These are phyloP conservation scores for Fusarium sp. DNA, from an alignment of 2,329 filamentous ascomycete species.

Conservation along the genomic window DNA sequence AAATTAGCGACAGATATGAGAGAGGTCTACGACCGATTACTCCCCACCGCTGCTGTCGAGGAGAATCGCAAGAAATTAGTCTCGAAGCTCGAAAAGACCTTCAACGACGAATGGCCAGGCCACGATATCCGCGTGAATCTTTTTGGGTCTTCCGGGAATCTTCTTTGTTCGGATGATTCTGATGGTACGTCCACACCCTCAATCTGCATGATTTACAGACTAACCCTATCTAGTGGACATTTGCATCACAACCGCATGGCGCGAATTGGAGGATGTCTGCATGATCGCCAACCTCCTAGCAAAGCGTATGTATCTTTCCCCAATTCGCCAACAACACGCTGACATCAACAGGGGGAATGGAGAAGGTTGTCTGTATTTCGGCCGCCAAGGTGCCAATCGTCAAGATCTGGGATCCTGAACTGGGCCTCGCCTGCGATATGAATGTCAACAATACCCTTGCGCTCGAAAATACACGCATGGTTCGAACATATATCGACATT, in stretches of 20 bases:
- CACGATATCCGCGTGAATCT: conserved; percentile 90
- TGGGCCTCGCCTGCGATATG: conserved; percentile 92
- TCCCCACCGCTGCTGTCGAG: conserved; percentile 84
- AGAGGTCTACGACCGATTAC: conserved; percentile 83
- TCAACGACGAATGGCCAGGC: conserved; percentile 92
- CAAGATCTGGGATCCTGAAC: conserved; percentile 96
- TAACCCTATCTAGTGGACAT: conserved; percentile 77
- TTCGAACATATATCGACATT: conserved; percentile 94
- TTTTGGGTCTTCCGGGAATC: conserved; percentile 97
- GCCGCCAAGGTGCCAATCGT: conserved; percentile 98
- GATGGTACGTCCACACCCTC: conserved; percentile 73
- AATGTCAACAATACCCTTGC: conserved; percentile 98
- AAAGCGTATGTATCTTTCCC: conserved; percentile 71
- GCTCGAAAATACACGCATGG: conserved; percentile 96
- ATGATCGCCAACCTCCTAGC: conserved; percentile 87
- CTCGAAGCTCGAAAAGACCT: conserved; percentile 85
- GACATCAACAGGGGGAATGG: conserved; percentile 81
- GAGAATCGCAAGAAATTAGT: conserved; percentile 78
- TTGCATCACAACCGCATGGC: conserved; percentile 93
- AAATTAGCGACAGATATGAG: conserved; percentile 84
- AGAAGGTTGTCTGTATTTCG: conserved; percentile 93
- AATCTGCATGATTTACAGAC: background rate
- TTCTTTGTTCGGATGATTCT: conserved; percentile 93
- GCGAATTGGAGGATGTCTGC: conserved; percentile 88
- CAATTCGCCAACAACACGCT: conserved; percentile 33